Percentiles rank a stretch among this genome's conserved stretches.
These are phyloP conservation scores for Cordyceps pruinosa DNA, from an alignment of 2,329 filamentous ascomycete species.

Conservation along the genomic window DNA sequence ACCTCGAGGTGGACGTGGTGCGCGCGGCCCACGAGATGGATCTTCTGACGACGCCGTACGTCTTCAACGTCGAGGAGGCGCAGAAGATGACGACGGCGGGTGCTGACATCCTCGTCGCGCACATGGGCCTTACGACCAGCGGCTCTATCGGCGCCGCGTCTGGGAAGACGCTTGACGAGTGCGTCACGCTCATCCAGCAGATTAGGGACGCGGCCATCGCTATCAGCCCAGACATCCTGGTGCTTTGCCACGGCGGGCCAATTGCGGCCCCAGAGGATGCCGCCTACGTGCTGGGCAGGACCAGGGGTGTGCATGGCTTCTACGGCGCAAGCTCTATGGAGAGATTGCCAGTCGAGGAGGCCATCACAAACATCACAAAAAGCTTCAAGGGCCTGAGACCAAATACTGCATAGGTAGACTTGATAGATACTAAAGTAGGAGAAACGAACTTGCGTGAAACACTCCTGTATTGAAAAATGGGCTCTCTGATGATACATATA, in stretches of 20 bases:
- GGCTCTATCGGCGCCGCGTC: constrained; percentile 58
- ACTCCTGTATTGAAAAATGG: neutral
- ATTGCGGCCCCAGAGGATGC: constrained; percentile 59
- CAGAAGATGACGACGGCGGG: constrained; percentile 56
- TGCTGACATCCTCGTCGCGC: constrained; percentile 60
- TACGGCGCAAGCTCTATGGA: constrained; percentile 67
- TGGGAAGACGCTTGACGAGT: constrained; percentile 57
- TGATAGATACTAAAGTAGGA: neutral
- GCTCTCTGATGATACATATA: too few relatives aligned
- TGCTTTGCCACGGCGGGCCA: constrained; percentile 65
- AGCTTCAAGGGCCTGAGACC: constrained; percentile 11
- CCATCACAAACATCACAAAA: constrained; percentile 44
- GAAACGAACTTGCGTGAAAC: neutral
- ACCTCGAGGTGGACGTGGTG: constrained; percentile 60
- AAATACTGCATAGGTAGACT: neutral
- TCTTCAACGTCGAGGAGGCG: constrained; percentile 57
- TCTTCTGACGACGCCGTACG: constrained; percentile 63
- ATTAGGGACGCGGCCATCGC: constrained; percentile 54
- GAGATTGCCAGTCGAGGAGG: constrained; percentile 58
- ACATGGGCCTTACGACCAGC: constrained; percentile 60
- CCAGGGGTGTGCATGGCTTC: constrained; percentile 62
- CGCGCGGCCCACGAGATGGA: constrained; percentile 50
- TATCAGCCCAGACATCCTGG: constrained; percentile 53
- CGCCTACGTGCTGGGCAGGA: constrained; percentile 52
- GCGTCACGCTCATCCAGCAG: constrained; percentile 52